phyloP scores from a whole-genome alignment of 495 filamentous ascomycete species.

The Trichoderma orchidacearum region DNA sequence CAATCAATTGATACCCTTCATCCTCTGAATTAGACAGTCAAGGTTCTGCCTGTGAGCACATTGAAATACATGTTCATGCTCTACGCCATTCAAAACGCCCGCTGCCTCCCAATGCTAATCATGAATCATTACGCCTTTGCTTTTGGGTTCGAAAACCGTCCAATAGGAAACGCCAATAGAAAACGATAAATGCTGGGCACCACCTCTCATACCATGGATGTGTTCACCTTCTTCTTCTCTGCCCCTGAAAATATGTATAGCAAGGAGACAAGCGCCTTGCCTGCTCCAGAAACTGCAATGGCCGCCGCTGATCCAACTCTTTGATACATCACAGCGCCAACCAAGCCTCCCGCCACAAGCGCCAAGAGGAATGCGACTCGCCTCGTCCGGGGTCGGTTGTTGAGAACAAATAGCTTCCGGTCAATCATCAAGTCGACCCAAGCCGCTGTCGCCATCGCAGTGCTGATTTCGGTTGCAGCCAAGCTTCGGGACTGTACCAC shows the following conservation, averaged over 20 bases:
- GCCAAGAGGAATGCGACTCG: constrained; percentile 34
- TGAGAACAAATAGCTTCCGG: constrained; percentile 20
- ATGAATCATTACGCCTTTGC: neutral
- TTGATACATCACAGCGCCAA: constrained; percentile 35
- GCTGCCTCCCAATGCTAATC: neutral
- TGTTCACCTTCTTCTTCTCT: constrained; percentile 15
- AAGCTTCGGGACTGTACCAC: constrained; percentile 42
- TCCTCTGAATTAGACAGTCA: too few relatives aligned
- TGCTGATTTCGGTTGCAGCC: constrained; percentile 47
- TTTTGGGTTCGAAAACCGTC: neutral
- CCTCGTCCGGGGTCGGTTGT: constrained; percentile 39
- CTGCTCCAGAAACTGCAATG: constrained; percentile 24
- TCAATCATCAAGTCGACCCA: constrained; percentile 49
- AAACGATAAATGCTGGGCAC: neutral
- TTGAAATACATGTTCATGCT: too few relatives aligned
- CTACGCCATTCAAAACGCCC: neutral
- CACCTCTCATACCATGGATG: neutral
- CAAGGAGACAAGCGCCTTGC: constrained; percentile 28
- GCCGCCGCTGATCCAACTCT: constrained; percentile 25
- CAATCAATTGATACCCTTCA: too few relatives aligned
- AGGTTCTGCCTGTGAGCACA: too few relatives aligned
- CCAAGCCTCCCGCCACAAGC: constrained; percentile 37
- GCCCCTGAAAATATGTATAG: constrained; percentile 30
- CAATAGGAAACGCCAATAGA: neutral
- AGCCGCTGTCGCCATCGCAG: constrained; percentile 55